Evolutionary conservation across 192 early-diverging fungal species (phyloP).

Genomic region (Entomortierella parvispora): DNA sequence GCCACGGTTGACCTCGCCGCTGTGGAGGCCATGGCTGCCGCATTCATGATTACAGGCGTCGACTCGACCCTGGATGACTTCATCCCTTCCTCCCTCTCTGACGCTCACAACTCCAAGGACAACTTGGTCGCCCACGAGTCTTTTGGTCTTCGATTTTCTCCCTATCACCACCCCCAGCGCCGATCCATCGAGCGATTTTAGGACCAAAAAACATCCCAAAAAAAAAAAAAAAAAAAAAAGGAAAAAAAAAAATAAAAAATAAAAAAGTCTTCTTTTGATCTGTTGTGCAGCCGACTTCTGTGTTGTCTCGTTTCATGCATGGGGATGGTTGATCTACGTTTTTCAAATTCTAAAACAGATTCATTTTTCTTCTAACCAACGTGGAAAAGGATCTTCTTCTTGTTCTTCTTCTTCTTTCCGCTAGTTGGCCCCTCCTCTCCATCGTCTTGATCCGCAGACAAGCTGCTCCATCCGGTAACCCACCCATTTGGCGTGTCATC

Average conservation of each 20-base stretch:
- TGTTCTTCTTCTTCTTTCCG: slow-evolving; percentile 72
- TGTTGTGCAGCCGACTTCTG: neutral
- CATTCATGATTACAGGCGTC: slow-evolving; percentile 31
- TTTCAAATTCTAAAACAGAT: no score
- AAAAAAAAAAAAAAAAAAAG: slow-evolving; percentile 7
- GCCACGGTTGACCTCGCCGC: slow-evolving; percentile 8
- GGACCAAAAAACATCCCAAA: no score
- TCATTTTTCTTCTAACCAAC: slow-evolving; percentile 69
- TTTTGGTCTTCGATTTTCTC: no score
- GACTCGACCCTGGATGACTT: neutral
- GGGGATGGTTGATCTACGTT: no score
- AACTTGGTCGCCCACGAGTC: no score
- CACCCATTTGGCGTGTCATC: slow-evolving; percentile 44
- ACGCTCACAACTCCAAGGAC: neutral
- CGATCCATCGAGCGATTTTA: no score
- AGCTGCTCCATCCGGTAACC: slow-evolving; percentile 34
- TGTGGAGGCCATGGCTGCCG: slow-evolving; percentile 22
- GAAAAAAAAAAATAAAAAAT: slow-evolving; percentile 17
- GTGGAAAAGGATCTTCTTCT: slow-evolving; percentile 73
- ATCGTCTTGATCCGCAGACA: slow-evolving; percentile 27
- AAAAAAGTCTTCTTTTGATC: neutral
- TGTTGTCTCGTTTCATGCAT: no score
- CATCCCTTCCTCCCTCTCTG: no score
- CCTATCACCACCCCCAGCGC: no score
- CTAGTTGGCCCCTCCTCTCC: slow-evolving; percentile 33